Evolutionary conservation across 2,329 filamentous ascomycete species (phyloP).

Genomic region (Sclerotinia minor): DNA sequence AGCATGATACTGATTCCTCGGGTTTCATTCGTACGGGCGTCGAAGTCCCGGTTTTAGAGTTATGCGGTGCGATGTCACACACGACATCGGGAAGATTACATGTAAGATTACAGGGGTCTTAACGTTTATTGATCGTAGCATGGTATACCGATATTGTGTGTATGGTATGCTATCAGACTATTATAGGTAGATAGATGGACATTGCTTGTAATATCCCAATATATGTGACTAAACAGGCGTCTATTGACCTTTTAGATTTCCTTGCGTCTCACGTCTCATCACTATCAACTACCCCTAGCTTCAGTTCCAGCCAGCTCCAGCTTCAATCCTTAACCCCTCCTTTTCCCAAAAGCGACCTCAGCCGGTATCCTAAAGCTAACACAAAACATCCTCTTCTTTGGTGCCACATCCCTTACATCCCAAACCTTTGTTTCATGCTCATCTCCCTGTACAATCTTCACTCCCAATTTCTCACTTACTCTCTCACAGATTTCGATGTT

Average conservation of each 20-base stretch:
- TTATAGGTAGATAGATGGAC: too few relatives aligned
- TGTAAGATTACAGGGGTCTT: too few relatives aligned
- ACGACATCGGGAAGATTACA: background rate
- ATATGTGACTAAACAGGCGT: background rate
- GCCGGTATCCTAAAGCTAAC: slow-evolving; percentile 83
- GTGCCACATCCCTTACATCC: slow-evolving; percentile 83
- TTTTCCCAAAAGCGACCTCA: slow-evolving; percentile 70
- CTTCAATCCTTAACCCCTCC: slow-evolving; percentile 8
- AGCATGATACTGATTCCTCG: background rate
- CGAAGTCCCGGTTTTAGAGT: background rate
- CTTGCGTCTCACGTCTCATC: background rate
- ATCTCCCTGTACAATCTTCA: slow-evolving; percentile 48
- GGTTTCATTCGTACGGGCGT: background rate
- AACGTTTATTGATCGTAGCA: too few relatives aligned
- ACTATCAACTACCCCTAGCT: background rate
- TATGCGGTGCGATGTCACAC: background rate
- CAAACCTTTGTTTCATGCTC: slow-evolving; percentile 51
- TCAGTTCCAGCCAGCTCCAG: background rate
- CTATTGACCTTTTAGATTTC: background rate
- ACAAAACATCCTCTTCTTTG: slow-evolving; percentile 95
- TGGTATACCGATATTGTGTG: too few relatives aligned
- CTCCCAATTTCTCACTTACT: slow-evolving; percentile 53
- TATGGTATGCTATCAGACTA: too few relatives aligned
- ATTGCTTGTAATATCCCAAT: too few relatives aligned
- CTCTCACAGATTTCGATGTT: slow-evolving; percentile 65